These are phyloP conservation scores for Hanseniaspora guilliermondii DNA, from an alignment of 805 yeast species.

Conservation along the genomic window DNA sequence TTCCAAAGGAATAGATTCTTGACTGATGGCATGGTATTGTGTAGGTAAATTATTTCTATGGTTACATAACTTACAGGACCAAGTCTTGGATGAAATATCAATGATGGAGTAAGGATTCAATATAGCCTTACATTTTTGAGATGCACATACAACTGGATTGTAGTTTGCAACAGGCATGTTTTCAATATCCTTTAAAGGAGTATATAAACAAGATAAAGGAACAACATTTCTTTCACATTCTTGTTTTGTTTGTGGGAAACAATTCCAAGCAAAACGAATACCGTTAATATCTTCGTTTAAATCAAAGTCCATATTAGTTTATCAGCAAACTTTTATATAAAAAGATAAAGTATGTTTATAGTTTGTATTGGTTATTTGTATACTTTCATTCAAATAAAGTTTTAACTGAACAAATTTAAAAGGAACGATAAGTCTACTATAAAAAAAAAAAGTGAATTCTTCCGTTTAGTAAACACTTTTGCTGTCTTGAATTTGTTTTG, in stretches of 20 bases:
- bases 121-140: conserved; percentile 66
- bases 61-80: conserved; percentile 80
- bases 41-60: conserved; percentile 69
- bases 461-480: no score
- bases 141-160: conserved; percentile 73
- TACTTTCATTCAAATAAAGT: no score
- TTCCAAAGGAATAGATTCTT: conserved; percentile 71
- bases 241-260: conserved; percentile 74
- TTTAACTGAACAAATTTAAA: no score
- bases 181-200: conserved; percentile 76
- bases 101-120: conserved; percentile 78
- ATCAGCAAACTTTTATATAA: neutral
- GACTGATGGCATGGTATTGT: conserved; percentile 64
- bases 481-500: no score
- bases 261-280: conserved; percentile 66
- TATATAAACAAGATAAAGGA: conserved; percentile 86
- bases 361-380: no score
- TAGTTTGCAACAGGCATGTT: conserved; percentile 67
- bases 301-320: conserved; percentile 37
- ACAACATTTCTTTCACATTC: conserved; percentile 88
- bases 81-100: conserved; percentile 59
- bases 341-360: no score
- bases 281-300: conserved; percentile 61
- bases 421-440: no score
- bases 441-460: no score